Percentiles rank a stretch among this genome's conserved stretches.
Evolutionary conservation across 148 eudicot species (phyloP).

Genomic region (Beta vulgaris): DNA sequence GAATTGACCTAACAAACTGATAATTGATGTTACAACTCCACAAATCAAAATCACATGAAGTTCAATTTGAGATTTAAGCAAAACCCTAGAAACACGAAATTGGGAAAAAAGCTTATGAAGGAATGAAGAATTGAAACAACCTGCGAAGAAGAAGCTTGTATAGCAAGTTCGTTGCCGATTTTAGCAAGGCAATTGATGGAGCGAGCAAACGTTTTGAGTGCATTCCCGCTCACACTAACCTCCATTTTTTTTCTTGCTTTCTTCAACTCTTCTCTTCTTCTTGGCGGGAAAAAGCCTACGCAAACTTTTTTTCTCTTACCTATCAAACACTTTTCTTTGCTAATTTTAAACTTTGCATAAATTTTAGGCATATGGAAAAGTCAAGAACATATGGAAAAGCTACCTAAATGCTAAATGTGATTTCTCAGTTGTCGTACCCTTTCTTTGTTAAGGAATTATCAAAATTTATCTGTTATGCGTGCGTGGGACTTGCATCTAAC

Average conservation of each 20-base stretch:
- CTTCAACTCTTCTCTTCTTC: background rate
- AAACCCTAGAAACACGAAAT: constrained; percentile 15
- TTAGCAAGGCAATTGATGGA: constrained; percentile 85
- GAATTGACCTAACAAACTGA: background rate
- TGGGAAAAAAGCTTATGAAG: background rate
- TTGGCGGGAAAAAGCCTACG: constrained; percentile 26
- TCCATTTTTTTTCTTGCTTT: constrained; percentile 51
- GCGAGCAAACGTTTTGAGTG: constrained; percentile 75
- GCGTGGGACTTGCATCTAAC: too few species aligned
- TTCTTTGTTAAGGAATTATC: too few species aligned
- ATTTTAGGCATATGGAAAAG: too few species aligned
- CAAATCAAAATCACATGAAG: background rate
- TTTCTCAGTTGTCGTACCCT: too few species aligned
- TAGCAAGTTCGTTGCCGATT: constrained; percentile 83
- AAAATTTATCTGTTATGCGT: too few species aligned
- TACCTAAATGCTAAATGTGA: too few species aligned
- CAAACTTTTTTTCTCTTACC: background rate
- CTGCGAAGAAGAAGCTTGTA: constrained; percentile 87
- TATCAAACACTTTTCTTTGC: too few species aligned
- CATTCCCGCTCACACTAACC: constrained; percentile 69
- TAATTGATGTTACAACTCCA: background rate
- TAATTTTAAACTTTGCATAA: too few species aligned
- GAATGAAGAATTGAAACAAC: constrained; percentile 19
- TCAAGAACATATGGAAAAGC: too few species aligned
- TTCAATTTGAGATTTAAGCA: background rate